Evolutionary conservation across 306 rosid genomes (phyloP).

Genomic region (Begonia masoniana): DNA sequence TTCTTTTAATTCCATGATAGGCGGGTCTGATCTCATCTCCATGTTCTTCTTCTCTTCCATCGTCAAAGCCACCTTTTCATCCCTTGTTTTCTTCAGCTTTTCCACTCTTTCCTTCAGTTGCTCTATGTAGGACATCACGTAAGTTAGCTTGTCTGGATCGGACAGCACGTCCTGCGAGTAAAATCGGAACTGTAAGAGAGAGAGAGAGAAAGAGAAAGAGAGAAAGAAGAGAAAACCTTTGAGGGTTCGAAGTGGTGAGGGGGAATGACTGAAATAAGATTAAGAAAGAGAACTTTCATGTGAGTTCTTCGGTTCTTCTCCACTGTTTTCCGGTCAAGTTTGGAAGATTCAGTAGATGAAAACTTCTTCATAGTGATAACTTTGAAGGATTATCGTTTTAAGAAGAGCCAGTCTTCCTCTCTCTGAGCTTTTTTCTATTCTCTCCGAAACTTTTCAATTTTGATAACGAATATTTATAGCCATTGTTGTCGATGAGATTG

Average conservation of each 20-base stretch:
- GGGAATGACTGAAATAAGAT: constrained; percentile 56
- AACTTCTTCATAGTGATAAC: too few species aligned
- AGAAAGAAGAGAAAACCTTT: constrained; percentile 22
- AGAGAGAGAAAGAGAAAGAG: not conserved
- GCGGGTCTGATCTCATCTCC: constrained; percentile 10
- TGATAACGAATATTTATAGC: too few species aligned
- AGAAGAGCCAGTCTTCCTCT: too few species aligned
- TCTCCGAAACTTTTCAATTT: too few species aligned
- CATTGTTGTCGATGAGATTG: too few species aligned
- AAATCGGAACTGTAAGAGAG: not conserved
- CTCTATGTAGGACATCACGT: constrained; percentile 34
- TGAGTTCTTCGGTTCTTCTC: constrained; percentile 63
- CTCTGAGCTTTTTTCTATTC: too few species aligned
- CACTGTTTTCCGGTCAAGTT: constrained; percentile 48
- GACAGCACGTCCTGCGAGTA: constrained; percentile 22
- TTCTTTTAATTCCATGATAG: constrained; percentile 38
- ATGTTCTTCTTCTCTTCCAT: not conserved
- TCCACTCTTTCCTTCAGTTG: constrained; percentile 37
- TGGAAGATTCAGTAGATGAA: constrained; percentile 5
- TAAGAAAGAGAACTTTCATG: constrained; percentile 52
- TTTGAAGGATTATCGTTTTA: too few species aligned
- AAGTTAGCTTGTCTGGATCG: constrained; percentile 43
- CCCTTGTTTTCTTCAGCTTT: constrained; percentile 18
- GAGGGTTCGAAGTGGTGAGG: constrained; percentile 19
- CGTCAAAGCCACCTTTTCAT: constrained; percentile 19